Evolutionary conservation across 2,329 filamentous ascomycete genomes (phyloP), one percentile per base, ranked within the genome.

Genomic region (Elsinoe fawcettii): DNA sequence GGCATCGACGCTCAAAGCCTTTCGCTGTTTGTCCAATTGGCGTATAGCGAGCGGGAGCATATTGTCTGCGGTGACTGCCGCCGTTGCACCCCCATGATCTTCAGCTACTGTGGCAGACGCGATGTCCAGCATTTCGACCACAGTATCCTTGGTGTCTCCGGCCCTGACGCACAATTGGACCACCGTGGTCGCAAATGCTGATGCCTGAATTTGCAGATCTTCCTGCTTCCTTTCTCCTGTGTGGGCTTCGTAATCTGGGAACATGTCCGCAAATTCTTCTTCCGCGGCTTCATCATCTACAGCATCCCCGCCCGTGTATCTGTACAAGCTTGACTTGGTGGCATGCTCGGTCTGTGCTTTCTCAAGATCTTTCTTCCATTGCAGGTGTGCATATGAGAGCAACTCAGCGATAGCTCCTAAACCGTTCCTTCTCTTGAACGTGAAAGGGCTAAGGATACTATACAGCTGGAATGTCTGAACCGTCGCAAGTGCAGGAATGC

Each of bases 251-350:
- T 56, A 49, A 18, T 79, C 77, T 1, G 92, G 92, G 73, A 97
- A 97, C 5, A 97, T 75, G 61, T 87, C 80, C 18, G 85, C 79
- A 62, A 96, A 85, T 61, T 93, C 88, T 57, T 86, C 81, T 61
- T 86, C 80, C 55, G 90, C 83, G 8, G 81, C 76, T 64, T 87
- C 85, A 57, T 95, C 87, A 62, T 88, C 83, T 49, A 91, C 85
- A 60, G 91, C 87, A 37, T 82, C 74, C 37, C 84, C 85, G 30
- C 91, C 92, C 61, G 84, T 83, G 73, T 93, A 96, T 18, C 84
- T 85, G 71, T 95, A 99, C 37, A 95, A 72, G 61, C 87, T 90
- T 4, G 81, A 83, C 60, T 86, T 88, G 25, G 82, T 80, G 16
- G 87, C 85, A 63, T 87, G 84, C 47, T 87, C 82, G 64, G 85